These are phyloP conservation scores for Penicillium sp. DNA, from an alignment of 2,329 filamentous ascomycete species.

Conservation along the genomic window DNA sequence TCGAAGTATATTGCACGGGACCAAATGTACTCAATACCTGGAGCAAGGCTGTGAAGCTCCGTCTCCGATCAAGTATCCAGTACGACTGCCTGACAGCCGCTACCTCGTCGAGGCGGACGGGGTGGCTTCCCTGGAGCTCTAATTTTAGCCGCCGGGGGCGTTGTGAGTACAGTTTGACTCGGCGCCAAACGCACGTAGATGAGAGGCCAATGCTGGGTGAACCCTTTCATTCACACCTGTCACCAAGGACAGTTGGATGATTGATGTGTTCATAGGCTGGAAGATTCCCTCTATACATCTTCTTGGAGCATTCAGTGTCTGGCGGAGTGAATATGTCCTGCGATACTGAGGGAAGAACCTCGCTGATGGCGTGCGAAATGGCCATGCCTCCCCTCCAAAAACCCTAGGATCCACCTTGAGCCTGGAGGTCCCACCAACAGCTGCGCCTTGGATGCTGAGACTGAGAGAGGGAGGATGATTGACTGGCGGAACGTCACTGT, in stretches of 20 bases:
- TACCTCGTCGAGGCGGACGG: not conserved
- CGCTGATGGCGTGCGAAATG: slow-evolving; percentile 5
- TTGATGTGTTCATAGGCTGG: not conserved
- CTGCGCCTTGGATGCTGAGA: slow-evolving; percentile 1
- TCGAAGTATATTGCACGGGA: not conserved
- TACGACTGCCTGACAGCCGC: not conserved
- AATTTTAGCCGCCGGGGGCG: slow-evolving; percentile 41
- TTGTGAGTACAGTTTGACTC: slow-evolving; percentile 26
- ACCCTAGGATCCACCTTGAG: slow-evolving; percentile 3
- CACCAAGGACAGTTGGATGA: not conserved
- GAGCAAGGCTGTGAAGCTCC: not conserved
- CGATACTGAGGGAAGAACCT: too few relatives aligned
- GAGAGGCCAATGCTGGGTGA: slow-evolving; percentile 24
- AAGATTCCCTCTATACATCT: not conserved
- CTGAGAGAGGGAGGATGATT: not conserved
- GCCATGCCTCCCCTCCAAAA: slow-evolving; percentile 1
- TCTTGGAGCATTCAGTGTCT: not conserved
- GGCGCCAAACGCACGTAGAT: slow-evolving; percentile 39
- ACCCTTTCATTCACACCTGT: not conserved
- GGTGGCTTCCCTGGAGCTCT: slow-evolving; percentile 29
- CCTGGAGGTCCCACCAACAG: slow-evolving; percentile 6
- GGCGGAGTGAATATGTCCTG: too few relatives aligned
- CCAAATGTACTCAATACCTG: not conserved
- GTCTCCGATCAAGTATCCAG: not conserved
- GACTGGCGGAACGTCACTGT: not conserved